Percentiles rank a stretch among this genome's conserved stretches.
phyloP scores from a whole-genome alignment of 2,329 filamentous ascomycete species.

The Venturia pyrina region DNA sequence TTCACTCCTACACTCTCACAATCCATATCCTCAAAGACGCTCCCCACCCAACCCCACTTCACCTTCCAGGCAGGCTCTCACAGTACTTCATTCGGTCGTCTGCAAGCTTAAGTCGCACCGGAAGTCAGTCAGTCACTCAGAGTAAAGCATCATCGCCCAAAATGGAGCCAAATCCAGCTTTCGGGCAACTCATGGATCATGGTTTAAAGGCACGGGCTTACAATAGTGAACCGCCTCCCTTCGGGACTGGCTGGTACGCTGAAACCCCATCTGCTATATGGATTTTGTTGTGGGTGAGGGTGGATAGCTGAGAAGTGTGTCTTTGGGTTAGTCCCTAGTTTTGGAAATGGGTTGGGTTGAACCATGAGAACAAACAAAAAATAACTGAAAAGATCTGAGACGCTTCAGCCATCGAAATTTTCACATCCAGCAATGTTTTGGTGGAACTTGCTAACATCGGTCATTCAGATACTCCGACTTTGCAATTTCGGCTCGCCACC shows the following conservation, averaged over 20 bases:
- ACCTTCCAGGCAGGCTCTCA: conserved; percentile 1
- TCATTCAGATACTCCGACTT: neutral
- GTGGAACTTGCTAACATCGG: neutral
- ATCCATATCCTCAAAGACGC: neutral
- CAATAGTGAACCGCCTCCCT: neutral
- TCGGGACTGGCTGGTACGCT: conserved; percentile 1
- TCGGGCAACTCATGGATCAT: neutral
- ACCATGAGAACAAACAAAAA: neutral
- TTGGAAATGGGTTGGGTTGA: neutral
- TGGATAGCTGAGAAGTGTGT: neutral
- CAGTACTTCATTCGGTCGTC: conserved; percentile 1
- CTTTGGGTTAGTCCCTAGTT: neutral
- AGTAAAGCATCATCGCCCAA: neutral
- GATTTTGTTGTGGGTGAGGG: neutral
- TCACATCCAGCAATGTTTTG: neutral
- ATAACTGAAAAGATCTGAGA: conserved; percentile 4
- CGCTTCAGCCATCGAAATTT: neutral
- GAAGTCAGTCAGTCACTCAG: neutral
- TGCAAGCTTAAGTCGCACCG: neutral
- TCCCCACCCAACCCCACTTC: neutral
- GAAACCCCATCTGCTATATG: conserved; percentile 2
- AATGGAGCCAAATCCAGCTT: conserved; percentile 5
- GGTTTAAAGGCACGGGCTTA: conserved; percentile 2
- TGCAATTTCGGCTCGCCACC: neutral
- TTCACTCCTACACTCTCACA: neutral